Evolutionary conservation across 805 yeast genomes (phyloP), one percentile per base, ranked within the genome.

Genomic region (Saturnispora mendoncae): DNA sequence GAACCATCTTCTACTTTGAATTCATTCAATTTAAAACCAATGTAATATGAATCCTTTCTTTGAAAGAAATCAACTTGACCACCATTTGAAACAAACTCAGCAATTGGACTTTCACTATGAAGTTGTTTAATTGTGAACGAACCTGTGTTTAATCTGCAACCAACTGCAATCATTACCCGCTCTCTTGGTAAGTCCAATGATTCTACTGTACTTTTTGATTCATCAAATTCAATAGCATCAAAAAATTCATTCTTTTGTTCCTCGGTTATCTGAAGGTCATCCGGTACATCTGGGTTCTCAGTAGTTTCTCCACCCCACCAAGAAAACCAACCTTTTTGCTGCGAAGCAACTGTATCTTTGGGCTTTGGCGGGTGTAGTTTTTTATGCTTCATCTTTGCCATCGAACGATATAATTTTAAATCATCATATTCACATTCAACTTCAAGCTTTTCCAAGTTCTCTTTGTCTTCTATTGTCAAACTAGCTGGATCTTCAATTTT

Each of bases 161-260:
- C 69, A 3, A 90, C 54, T 46, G 81, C 82, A 41, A 81, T 53
- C n/a, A 74, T 74, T 4, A 82, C 74, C 27, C 84, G 65, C 44
- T 86, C 94, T 40, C 76, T 72, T 0, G 96, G 94, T 2, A 83
- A 53, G 44, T 82, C 80, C 6, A 78, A 62, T 1, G 80, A 64
- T 23, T 76, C 76, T 1, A 68, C 53, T 1, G 72, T 42, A 1
- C 65, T 66, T 37, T 72, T 67, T 17, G 68, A 61, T 46, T 88
- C 95, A 51, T 88, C 84, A 51, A 80, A 88, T 47, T 88, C 99
- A 48, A 92, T 88, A 0, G 97, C 94, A 46, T 85, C 94, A 54
- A 86, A 88, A 17, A 92, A 67, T 45, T 94, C 98, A 54, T 85
- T 72, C 47, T 84, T 71, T 54, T 92, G 96, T 50, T 87, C 95